Percentiles rank a stretch among this genome's conserved stretches.
phyloP scores from a whole-genome alignment of 1,284 basidiomycete species.

The Ustilago sp. region DNA sequence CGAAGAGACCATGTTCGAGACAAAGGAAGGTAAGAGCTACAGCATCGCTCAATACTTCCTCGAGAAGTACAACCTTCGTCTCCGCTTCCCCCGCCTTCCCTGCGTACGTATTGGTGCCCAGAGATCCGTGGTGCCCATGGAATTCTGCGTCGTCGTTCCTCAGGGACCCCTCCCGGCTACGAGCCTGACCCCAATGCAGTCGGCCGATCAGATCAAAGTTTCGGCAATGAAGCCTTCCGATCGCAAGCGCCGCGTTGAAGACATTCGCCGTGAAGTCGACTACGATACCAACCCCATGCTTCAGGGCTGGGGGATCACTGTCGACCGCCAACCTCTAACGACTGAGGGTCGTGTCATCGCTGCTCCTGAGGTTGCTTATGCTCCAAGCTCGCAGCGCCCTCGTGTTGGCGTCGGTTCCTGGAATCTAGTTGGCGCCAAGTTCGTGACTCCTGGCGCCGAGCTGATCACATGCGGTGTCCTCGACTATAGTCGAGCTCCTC shows the following conservation, averaged over 20 bases:
- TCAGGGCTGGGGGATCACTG: slow-evolving; percentile 70
- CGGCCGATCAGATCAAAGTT: slow-evolving; percentile 45
- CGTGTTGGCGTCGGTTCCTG: slow-evolving; percentile 63
- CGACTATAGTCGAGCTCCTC: slow-evolving; percentile 38
- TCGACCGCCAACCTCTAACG: slow-evolving; percentile 65
- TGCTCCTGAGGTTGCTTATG: slow-evolving; percentile 62
- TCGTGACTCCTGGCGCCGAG: slow-evolving; percentile 25
- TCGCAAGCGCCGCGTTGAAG: slow-evolving; percentile 37
- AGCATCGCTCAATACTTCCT: slow-evolving; percentile 44
- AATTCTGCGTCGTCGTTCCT: slow-evolving; percentile 44
- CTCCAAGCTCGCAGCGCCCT: slow-evolving; percentile 63
- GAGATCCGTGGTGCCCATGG: slow-evolving; percentile 49
- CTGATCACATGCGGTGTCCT: slow-evolving; percentile 52
- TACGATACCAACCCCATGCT: slow-evolving; percentile 48
- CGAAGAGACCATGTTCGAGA: slow-evolving; percentile 32
- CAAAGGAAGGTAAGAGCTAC: slow-evolving; percentile 30
- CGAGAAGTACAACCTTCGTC: slow-evolving; percentile 48
- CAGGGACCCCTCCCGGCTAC: slow-evolving; percentile 47
- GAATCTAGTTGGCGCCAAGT: slow-evolving; percentile 52
- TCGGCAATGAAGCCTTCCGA: slow-evolving; percentile 35
- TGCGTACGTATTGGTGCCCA: slow-evolving; percentile 45
- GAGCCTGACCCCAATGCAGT: slow-evolving; percentile 39
- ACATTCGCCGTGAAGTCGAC: slow-evolving; percentile 45
- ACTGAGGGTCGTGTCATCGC: slow-evolving; percentile 69
- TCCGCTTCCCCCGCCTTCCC: slow-evolving; percentile 44